Evolutionary conservation across 2,329 filamentous ascomycete genomes (phyloP).

Genomic region (Chalaropsis thielavioides): DNA sequence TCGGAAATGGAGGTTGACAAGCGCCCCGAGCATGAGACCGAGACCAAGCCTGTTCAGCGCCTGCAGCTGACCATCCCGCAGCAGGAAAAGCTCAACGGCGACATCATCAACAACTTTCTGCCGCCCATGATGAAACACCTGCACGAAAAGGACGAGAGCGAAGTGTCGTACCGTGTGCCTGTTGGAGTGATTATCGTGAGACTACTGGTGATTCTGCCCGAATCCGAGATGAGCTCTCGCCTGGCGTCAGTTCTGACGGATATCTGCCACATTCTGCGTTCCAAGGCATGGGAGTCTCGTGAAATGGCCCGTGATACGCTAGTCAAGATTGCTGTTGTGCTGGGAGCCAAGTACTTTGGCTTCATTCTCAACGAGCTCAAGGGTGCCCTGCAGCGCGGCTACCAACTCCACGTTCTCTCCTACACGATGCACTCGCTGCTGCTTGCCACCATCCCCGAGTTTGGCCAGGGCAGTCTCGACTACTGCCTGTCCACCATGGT

Average conservation of each 20-base stretch:
- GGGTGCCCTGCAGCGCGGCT: conserved; percentile 68
- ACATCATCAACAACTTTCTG: conserved; percentile 61
- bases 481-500: conserved; percentile 71
- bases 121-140: conserved; percentile 71
- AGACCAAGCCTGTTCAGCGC: conserved; percentile 19
- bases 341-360: conserved; percentile 71
- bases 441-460: conserved; percentile 55
- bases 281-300: conserved; percentile 72
- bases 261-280: conserved; percentile 82
- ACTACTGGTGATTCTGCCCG: conserved; percentile 65
- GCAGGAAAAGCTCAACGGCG: conserved; percentile 50
- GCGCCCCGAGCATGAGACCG: conserved; percentile 29
- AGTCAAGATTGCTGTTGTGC: conserved; percentile 62
- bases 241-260: conserved; percentile 79
- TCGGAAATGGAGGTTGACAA: conserved; percentile 21
- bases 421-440: conserved; percentile 90
- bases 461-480: conserved; percentile 71
- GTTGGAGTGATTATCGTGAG: conserved; percentile 82
- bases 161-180: conserved; percentile 82
- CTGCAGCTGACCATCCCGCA: conserved; percentile 54
- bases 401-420: conserved; percentile 87
- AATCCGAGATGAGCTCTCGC: conserved; percentile 54
- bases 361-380: conserved; percentile 89
- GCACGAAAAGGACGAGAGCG: conserved; percentile 86
- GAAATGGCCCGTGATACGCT: conserved; percentile 85